Evolutionary conservation across 495 filamentous ascomycete species (phyloP).

Genomic region (Neurospora terricola): DNA sequence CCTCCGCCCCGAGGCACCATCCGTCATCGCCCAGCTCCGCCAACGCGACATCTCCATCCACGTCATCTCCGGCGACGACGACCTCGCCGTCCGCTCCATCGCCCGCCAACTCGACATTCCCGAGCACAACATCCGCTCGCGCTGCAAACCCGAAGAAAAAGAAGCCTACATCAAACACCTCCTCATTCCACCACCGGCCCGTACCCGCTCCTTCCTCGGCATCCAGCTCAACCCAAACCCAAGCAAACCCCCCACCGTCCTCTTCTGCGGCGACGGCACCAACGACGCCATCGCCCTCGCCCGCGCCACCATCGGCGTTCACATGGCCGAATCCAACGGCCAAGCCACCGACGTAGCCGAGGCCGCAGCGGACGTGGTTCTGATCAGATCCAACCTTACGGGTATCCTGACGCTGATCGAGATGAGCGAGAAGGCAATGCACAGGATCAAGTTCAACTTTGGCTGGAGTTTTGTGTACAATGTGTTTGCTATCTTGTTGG

Average conservation of each 20-base stretch:
- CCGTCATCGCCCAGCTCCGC: constrained; percentile 40
- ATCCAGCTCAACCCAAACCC: neutral
- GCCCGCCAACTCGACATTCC: constrained; percentile 47
- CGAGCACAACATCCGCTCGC: constrained; percentile 31
- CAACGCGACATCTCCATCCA: constrained; percentile 48
- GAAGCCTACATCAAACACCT: constrained; percentile 45
- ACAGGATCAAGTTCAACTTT: constrained; percentile 61
- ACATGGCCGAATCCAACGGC: constrained; percentile 36
- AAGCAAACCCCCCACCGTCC: constrained; percentile 29
- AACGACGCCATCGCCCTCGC: constrained; percentile 72
- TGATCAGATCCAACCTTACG: constrained; percentile 44
- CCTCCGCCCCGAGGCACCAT: constrained; percentile 46
- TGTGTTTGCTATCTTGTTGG: constrained; percentile 58
- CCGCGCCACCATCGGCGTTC: constrained; percentile 60
- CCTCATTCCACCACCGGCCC: constrained; percentile 3
- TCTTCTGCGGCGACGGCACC: constrained; percentile 73
- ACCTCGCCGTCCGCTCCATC: constrained; percentile 44
- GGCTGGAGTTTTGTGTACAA: constrained; percentile 68
- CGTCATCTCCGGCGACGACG: constrained; percentile 63
- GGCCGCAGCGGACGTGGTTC: constrained; percentile 59
- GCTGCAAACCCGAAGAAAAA: constrained; percentile 54
- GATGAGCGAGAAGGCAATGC: constrained; percentile 43
- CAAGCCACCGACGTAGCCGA: constrained; percentile 56
- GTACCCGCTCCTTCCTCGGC: neutral
- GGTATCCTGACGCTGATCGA: constrained; percentile 52